Evolutionary conservation across 441 rosid genomes (phyloP).

Genomic region (Gossypium davidsonii): DNA sequence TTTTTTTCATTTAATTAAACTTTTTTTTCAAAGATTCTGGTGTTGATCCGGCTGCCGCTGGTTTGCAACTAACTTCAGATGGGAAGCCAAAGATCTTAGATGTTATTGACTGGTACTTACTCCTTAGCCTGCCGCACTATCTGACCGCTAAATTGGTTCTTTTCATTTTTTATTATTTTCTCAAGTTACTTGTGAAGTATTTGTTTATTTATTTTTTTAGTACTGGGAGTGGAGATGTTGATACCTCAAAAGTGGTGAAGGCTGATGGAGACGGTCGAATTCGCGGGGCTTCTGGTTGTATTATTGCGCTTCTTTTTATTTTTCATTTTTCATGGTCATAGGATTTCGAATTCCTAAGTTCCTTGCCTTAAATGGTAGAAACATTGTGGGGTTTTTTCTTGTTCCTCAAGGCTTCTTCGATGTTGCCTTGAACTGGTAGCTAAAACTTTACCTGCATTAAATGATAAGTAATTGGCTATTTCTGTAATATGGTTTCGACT

Average conservation of each 20-base stretch:
- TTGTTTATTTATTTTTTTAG: conserved; percentile 29
- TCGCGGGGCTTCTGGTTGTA: conserved; percentile 75
- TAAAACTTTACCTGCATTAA: background rate
- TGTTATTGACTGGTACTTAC: conserved; percentile 75
- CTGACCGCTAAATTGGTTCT: background rate
- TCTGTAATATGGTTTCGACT: background rate
- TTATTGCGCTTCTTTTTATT: conserved; percentile 11
- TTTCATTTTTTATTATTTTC: background rate
- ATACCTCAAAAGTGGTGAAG: conserved; percentile 80
- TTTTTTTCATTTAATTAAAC: background rate
- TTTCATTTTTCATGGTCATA: background rate
- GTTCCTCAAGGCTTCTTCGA: background rate
- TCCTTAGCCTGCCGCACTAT: background rate
- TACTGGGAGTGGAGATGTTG: conserved; percentile 95
- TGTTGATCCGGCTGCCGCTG: conserved; percentile 92
- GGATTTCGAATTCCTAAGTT: background rate
- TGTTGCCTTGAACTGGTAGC: background rate
- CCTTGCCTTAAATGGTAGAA: background rate
- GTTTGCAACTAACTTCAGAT: conserved; percentile 81
- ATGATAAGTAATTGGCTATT: background rate
- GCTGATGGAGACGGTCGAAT: conserved; percentile 71
- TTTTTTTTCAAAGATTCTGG: conserved; percentile 59
- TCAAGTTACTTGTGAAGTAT: background rate
- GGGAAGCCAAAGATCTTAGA: conserved; percentile 94
- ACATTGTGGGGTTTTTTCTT: background rate